Conservation (phyloP, 2,329 filamentous ascomycete genomes). For the Aspergillus sp. region DNA sequence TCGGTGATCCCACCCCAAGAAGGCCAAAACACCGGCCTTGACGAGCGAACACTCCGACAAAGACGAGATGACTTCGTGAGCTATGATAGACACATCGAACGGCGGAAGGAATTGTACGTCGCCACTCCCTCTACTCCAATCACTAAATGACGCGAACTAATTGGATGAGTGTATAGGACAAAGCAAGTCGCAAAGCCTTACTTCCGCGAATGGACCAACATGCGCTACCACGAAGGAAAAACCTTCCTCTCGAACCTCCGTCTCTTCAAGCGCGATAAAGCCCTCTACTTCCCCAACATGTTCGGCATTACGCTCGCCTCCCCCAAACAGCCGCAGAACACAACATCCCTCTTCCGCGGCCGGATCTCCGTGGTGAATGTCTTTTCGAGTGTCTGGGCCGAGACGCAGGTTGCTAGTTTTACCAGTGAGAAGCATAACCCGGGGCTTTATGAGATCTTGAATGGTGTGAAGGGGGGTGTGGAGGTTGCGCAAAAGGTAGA, state of each 20-base stretch:
- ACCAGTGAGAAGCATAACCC: slow-evolving; percentile 60
- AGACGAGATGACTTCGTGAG: slow-evolving; percentile 73
- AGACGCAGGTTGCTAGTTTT: slow-evolving; percentile 71
- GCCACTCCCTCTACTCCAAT: not conserved
- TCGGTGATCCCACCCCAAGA: slow-evolving; percentile 63
- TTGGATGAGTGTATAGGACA: slow-evolving; percentile 45
- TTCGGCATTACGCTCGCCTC: slow-evolving; percentile 68
- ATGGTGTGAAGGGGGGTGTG: slow-evolving; percentile 35
- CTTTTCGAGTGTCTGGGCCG: slow-evolving; percentile 79
- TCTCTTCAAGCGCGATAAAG: slow-evolving; percentile 74
- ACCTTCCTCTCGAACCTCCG: slow-evolving; percentile 78
- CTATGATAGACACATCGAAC: slow-evolving; percentile 74
- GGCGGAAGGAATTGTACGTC: slow-evolving; percentile 66
- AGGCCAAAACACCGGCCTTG: slow-evolving; percentile 77
- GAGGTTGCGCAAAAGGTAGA: slow-evolving; percentile 65
- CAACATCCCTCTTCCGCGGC: slow-evolving; percentile 66
- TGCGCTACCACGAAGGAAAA: slow-evolving; percentile 78
- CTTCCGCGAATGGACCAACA: slow-evolving; percentile 90
- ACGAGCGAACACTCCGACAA: slow-evolving; percentile 60
- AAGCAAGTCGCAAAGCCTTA: slow-evolving; percentile 77
- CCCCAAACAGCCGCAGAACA: slow-evolving; percentile 54
- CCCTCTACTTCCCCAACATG: slow-evolving; percentile 92
- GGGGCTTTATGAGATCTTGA: slow-evolving; percentile 58
- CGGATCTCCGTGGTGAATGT: slow-evolving; percentile 72
- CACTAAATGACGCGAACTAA: slow-evolving; percentile 1